These are phyloP conservation scores for Fusarium sp. DNA, from an alignment of 2,329 filamentous ascomycete species.

Conservation along the genomic window DNA sequence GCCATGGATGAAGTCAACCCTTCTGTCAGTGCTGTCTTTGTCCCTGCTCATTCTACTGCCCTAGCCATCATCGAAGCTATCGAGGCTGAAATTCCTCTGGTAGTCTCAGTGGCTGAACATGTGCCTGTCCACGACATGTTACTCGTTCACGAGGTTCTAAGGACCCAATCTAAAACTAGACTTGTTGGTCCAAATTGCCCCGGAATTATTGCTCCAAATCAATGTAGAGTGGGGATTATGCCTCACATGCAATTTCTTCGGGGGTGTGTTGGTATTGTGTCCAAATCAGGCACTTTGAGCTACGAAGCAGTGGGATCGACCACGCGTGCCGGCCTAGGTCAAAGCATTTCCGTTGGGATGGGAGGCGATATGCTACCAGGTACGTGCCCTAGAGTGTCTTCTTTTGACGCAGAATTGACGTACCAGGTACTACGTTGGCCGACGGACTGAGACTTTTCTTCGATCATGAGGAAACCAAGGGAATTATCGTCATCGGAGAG, in stretches of 20 bases:
- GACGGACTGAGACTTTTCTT: conserved; percentile 78
- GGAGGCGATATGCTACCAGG: conserved; percentile 81
- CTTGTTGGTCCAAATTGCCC: conserved; percentile 86
- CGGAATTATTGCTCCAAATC: conserved; percentile 81
- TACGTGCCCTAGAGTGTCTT: not conserved
- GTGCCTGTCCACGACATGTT: conserved; percentile 84
- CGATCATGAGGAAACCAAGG: conserved; percentile 75
- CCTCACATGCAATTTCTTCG: conserved; percentile 59
- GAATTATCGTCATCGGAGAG: conserved; percentile 79
- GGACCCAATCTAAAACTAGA: conserved; percentile 77
- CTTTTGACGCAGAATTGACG: not conserved
- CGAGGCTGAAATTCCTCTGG: conserved; percentile 81
- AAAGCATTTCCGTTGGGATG: conserved; percentile 82
- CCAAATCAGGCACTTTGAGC: conserved; percentile 84
- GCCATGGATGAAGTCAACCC: conserved; percentile 59
- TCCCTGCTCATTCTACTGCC: conserved; percentile 75
- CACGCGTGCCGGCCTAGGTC: conserved; percentile 79
- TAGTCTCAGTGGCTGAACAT: conserved; percentile 84
- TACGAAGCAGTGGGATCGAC: conserved; percentile 84
- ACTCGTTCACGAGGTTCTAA: conserved; percentile 75
- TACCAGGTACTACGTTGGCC: conserved; percentile 71
- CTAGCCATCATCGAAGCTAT: conserved; percentile 80
- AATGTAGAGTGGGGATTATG: conserved; percentile 66
- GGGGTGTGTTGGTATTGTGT: conserved; percentile 79
- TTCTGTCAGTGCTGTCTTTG: conserved; percentile 80